Evolutionary conservation across 139 green algal species (phyloP).

Genomic region (Penium margaritaceum): DNA sequence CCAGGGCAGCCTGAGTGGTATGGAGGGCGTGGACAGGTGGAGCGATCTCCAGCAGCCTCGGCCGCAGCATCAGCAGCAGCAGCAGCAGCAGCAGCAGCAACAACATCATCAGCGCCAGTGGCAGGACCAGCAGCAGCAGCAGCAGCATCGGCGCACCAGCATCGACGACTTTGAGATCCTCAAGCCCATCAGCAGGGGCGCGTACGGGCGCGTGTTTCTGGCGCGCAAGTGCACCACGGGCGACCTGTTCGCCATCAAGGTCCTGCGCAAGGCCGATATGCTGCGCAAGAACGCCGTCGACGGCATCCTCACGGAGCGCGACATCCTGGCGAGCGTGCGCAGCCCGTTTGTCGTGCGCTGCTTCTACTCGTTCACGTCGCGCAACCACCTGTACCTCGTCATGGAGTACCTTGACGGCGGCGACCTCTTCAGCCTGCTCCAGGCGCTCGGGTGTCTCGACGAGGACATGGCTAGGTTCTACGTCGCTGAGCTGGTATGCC

Average conservation of each 20-base stretch:
- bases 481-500: slow-evolving; percentile 69
- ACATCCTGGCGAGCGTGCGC: slow-evolving; percentile 66
- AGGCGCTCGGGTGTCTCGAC: slow-evolving; percentile 65
- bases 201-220: slow-evolving; percentile 85
- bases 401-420: slow-evolving; percentile 91
- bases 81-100: no score
- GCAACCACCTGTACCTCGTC: slow-evolving; percentile 88
- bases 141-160: slow-evolving; percentile 5
- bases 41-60: no score
- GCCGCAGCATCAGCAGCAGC: no score
- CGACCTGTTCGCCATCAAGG: slow-evolving; percentile 49
- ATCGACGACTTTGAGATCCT: slow-evolving; percentile 85
- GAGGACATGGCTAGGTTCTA: slow-evolving; percentile 77
- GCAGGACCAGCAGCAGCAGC: no score
- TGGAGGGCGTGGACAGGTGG: no score
- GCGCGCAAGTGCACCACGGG: slow-evolving; percentile 70
- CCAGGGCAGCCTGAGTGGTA: no score
- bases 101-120: no score
- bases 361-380: slow-evolving; percentile 83
- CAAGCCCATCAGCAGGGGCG: slow-evolving; percentile 79
- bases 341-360: slow-evolving; percentile 65
- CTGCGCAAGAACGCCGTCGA: slow-evolving; percentile 89
- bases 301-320: slow-evolving; percentile 75
- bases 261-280: slow-evolving; percentile 82
- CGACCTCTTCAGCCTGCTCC: slow-evolving; percentile 72